phyloP scores from a whole-genome alignment of 768 basidiomycete genomes.

The Termitomyces sp. region DNA sequence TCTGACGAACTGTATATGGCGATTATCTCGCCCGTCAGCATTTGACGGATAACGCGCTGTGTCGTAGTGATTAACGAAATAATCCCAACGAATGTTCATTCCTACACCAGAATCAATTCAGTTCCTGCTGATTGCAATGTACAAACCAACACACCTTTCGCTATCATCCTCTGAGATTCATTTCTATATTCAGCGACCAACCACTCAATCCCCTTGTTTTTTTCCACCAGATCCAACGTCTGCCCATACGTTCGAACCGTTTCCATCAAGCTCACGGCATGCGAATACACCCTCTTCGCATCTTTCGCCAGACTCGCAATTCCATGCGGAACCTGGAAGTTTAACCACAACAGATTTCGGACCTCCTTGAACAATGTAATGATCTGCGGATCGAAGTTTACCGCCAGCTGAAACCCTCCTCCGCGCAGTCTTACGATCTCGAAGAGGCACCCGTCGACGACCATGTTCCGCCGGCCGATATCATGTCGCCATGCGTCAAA shows the following conservation, averaged over 20 bases:
- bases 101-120: constrained; percentile 39
- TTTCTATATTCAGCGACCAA: constrained; percentile 93
- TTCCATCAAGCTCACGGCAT: constrained; percentile 98
- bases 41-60: constrained; percentile 67
- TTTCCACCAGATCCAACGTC: constrained; percentile 86
- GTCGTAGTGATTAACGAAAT: constrained; percentile 94
- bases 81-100: constrained; percentile 95
- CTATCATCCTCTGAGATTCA: constrained; percentile 90
- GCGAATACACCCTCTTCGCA: constrained; percentile 96
- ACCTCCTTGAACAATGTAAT: constrained; percentile 99
- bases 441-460: constrained; percentile 86
- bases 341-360: constrained; percentile 91
- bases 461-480: constrained; percentile 90
- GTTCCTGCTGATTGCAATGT: not conserved
- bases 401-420: constrained; percentile 79
- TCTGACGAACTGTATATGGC: constrained; percentile 90
- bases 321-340: constrained; percentile 92
- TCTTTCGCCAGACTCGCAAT: constrained; percentile 98
- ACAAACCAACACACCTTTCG: constrained; percentile 55
- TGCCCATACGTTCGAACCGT: constrained; percentile 98
- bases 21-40: constrained; percentile 75
- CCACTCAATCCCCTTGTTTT: constrained; percentile 89
- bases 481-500: constrained; percentile 97
- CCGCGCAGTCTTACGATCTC: constrained; percentile 79
- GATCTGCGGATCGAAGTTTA: constrained; percentile 98